Base-by-base conservation (phyloP, 805 yeast genomes). In the Saturnispora halmiae region DNA sequence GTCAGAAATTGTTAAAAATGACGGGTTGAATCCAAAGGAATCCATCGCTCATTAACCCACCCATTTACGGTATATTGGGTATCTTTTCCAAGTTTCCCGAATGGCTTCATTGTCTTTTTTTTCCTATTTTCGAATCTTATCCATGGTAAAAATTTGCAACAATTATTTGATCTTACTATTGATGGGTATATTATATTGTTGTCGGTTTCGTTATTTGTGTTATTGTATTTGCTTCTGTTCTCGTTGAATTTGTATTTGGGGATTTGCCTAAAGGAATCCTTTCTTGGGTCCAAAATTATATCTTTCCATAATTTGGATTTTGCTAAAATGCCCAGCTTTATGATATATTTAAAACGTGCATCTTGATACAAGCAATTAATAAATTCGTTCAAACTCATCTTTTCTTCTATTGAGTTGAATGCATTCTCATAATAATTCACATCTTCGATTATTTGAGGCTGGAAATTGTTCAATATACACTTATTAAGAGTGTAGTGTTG, bases 1-100 rank as follows among this genome's bases (percentile, higher is more conserved):
- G 61, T 87, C 90, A 15, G 84, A 77, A 48, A 80, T 77, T 50
- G 90, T 83, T 33, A 84, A 82, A 41, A 75, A 77, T 42, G 92
- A 83, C 61, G 94, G 94, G 31, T 24, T 36, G 15, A 29, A 27
- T 24, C 30, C 29, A 5, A 14, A 8, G 22, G 15, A 9, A n/a
- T 8, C 76, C 76, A 72, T 39, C 73, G 50, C 38, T 63, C 52
- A 46, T 71, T 65, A 42, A 63, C 60, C 75, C 76, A 72, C 6
- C 75, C 75, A 47, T 66, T 69, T 14, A 67, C 70, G 11, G 75
- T 70, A 46, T 64, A 72, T 48, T 72, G 77, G 27, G 46, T 49
- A 34, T 50, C 46, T 33, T 53, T 49, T 13, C 51, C 40, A 16
- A 56, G 30, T 22, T 19, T 25, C 10, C 66, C 65, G 25, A 6